phyloP scores from a whole-genome alignment of 176 grass and related monocot species.

The Triticum turgidum region DNA sequence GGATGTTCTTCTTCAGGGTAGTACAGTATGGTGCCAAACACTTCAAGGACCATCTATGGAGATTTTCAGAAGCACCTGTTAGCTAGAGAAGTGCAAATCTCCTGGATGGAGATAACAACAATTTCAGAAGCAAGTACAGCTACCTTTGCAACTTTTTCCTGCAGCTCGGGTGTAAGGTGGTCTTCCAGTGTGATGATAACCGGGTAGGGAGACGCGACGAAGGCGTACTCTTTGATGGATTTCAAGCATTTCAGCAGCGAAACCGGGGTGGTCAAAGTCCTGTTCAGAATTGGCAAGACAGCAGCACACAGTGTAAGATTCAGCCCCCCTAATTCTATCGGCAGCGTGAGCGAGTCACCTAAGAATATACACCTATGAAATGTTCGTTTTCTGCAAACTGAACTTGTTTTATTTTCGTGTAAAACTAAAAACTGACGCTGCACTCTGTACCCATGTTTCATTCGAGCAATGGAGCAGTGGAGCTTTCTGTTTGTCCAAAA shows the following conservation, averaged over 20 bases:
- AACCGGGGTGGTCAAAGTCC: constrained; percentile 91
- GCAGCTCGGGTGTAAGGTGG: constrained; percentile 78
- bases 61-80: background rate
- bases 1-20: constrained; percentile 54
- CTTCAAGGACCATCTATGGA: constrained; percentile 70
- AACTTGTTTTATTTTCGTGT: too few relatives aligned
- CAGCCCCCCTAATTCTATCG: background rate
- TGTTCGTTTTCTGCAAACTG: too few relatives aligned
- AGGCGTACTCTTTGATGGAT: constrained; percentile 87
- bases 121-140: background rate
- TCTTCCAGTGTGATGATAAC: constrained; percentile 97
- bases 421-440: too few relatives aligned
- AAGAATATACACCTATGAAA: background rate
- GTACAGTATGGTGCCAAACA: constrained; percentile 71
- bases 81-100: background rate
- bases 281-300: constrained; percentile 23
- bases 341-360: background rate
- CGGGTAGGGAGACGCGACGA: constrained; percentile 83
- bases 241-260: constrained; percentile 74
- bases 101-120: background rate
- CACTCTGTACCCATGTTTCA: too few relatives aligned
- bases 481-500: too few relatives aligned
- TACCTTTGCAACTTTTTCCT: constrained; percentile 95
- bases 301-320: background rate
- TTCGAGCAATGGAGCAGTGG: too few relatives aligned